These are phyloP conservation scores for Baorangia bicolor DNA, from an alignment of 768 basidiomycete genomes.

Conservation along the genomic window DNA sequence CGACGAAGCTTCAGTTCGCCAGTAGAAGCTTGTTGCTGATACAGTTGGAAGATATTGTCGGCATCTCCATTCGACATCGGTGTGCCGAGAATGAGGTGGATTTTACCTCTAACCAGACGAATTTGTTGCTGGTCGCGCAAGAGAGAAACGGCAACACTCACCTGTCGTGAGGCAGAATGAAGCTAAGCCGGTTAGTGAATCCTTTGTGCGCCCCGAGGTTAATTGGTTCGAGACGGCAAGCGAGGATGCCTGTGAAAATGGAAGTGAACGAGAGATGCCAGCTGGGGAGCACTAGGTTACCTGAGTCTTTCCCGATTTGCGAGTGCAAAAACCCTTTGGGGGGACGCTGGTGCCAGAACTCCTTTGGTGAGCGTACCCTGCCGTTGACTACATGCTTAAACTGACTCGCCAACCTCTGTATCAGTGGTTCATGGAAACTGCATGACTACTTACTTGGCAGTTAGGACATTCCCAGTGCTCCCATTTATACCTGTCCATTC, in stretches of 20 bases:
- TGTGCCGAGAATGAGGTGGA: slow-evolving; percentile 52
- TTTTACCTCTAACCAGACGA: slow-evolving; percentile 44
- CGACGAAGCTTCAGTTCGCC: slow-evolving; percentile 63
- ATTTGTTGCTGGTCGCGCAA: not conserved
- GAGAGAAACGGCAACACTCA: slow-evolving; percentile 21
- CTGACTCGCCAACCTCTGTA: slow-evolving; percentile 8
- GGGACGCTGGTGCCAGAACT: slow-evolving; percentile 37
- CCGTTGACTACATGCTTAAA: slow-evolving; percentile 14
- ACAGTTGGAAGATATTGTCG: slow-evolving; percentile 58
- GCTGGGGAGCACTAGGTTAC: slow-evolving; percentile 6
- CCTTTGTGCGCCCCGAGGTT: slow-evolving; percentile 21
- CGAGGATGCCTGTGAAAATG: slow-evolving; percentile 18
- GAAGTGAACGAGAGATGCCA: not conserved
- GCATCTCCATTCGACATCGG: slow-evolving; percentile 43
- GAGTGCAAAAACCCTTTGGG: slow-evolving; percentile 27
- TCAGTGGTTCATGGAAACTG: not conserved
- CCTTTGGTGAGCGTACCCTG: slow-evolving; percentile 32
- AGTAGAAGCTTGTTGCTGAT: slow-evolving; percentile 61
- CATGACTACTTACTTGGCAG: slow-evolving; percentile 48
- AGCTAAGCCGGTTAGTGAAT: slow-evolving; percentile 42
- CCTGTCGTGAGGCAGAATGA: slow-evolving; percentile 48
- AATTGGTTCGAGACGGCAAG: slow-evolving; percentile 16
- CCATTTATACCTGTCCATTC: slow-evolving; percentile 60
- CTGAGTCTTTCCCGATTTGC: slow-evolving; percentile 30
- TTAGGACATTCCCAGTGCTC: slow-evolving; percentile 66